Conservation (phyloP, 2,329 filamentous ascomycete species). For the Penicillium nordicum region DNA sequence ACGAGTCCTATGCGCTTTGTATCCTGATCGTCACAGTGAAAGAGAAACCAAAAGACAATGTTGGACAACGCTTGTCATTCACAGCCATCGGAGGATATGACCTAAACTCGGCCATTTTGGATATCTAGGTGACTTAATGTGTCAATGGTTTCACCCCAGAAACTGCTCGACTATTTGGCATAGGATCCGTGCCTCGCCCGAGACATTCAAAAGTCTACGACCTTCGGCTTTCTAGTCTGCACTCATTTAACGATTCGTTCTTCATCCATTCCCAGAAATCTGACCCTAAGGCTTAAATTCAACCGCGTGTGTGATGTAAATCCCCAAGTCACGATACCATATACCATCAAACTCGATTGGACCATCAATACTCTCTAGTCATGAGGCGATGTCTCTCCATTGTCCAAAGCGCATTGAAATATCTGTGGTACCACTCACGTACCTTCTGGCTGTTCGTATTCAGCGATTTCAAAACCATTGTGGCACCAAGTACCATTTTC, state of each 20-base stretch:
- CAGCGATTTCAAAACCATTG: conserved; percentile 28
- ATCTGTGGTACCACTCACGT: not conserved
- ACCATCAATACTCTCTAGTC: not conserved
- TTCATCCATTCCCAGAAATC: not conserved
- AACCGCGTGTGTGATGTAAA: not conserved
- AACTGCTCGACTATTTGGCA: not conserved
- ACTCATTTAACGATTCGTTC: not conserved
- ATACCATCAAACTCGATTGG: not conserved
- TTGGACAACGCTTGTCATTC: not conserved
- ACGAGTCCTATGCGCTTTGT: not conserved
- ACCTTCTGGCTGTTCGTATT: conserved; percentile 26
- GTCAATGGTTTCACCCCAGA: not conserved
- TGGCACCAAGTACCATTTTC: conserved; percentile 28
- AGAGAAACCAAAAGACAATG: not conserved
- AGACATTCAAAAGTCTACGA: not conserved
- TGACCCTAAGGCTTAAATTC: not conserved
- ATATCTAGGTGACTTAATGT: not conserved
- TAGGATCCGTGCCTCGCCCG: not conserved
- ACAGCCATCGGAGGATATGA: conserved; percentile 1
- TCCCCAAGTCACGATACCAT: not conserved
- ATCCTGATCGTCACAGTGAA: not conserved
- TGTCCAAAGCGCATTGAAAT: not conserved
- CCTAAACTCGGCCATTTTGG: not conserved
- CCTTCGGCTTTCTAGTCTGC: not conserved
- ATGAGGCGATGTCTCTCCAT: not conserved